Base-by-base conservation (phyloP, 164 flowering plant genomes). In the Stephania cephalantha region DNA sequence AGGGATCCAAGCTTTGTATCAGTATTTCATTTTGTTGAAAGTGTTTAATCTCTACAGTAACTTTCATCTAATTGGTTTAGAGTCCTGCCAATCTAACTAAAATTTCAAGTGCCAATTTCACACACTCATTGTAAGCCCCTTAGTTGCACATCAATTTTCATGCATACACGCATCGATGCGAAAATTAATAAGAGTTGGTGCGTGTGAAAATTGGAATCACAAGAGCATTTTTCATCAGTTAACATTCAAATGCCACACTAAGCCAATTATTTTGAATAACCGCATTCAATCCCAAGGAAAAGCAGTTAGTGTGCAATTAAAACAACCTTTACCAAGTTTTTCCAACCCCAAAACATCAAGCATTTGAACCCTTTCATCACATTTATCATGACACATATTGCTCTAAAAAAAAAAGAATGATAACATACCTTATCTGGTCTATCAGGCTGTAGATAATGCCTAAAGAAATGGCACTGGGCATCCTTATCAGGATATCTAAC, bases 391-490 rank as follows among this genome's bases (percentile, higher is more conserved):
- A 61, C 20, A 61, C 22, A 20, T 61, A 17, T 50, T 50, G 55
- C 55, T 10, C n/a, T 17, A n/a, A 61, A 61, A 25, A 61, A 61
- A 20, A 1, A 20, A n/a, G n/a, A n/a, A 61, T 61, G 66, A 61
- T 61, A 18, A 61, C 81, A 46, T 85, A 95, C 98, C 98, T 92
- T 91, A 22, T 87, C 44, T 35, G 94, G 96, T 67, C 80, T 82
- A 31, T 90, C 89, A 50, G 97, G 89, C 31, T 78, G 80, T 74
- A 96, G 84, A 79, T 96, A 96, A 77, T 94, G 89, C 88, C 91
- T 88, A 80, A 96, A 86, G 89, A 96, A 96, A 88, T 88, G 90
- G 82, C 82, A 87, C 66, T 96, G 98, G 73, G 90, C 91, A 76
- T 92, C 90, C 85, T 89, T 90, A 71, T 70, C 83, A 46, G 99